Conservation (phyloP, 2,329 filamentous ascomycete genomes). For the Raffaelea arxii region DNA sequence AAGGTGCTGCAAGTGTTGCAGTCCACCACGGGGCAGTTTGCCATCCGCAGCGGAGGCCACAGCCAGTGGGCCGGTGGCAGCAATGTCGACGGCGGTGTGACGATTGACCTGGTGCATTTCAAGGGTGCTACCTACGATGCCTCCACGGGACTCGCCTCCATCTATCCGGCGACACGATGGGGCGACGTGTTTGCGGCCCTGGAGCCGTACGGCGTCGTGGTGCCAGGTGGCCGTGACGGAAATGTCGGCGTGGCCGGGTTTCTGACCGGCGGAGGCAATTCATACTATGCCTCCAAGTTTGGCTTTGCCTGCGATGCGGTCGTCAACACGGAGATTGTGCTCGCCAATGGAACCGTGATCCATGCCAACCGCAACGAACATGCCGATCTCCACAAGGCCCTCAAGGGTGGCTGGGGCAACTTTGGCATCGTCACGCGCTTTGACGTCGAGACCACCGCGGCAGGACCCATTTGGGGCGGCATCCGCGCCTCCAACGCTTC, state of each 20-base stretch:
- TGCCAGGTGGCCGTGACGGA: constrained; percentile 23
- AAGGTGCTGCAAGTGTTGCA: not conserved
- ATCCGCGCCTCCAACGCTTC: constrained; percentile 8
- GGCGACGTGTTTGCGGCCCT: constrained; percentile 25
- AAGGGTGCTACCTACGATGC: constrained; percentile 20
- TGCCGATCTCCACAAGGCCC: constrained; percentile 28
- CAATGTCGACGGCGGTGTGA: constrained; percentile 25
- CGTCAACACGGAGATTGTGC: constrained; percentile 26
- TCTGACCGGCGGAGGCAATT: constrained; percentile 25
- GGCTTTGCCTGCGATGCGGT: constrained; percentile 30
- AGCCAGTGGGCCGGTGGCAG: constrained; percentile 22
- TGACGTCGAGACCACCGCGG: constrained; percentile 4
- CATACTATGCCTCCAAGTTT: constrained; percentile 15
- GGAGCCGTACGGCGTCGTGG: constrained; percentile 19
- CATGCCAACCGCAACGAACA: constrained; percentile 23
- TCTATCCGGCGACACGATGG: constrained; percentile 28
- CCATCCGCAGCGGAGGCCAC: constrained; percentile 28
- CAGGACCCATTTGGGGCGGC: constrained; percentile 7
- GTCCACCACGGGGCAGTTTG: constrained; percentile 22
- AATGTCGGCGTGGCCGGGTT: constrained; percentile 26
- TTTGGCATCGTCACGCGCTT: constrained; percentile 23
- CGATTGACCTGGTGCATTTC: constrained; percentile 25
- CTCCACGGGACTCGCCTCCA: constrained; percentile 18
- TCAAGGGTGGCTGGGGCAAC: constrained; percentile 33
- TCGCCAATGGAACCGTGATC: constrained; percentile 26